Conservation (phyloP, 495 filamentous ascomycete species). For the Penicillium canariense region DNA sequence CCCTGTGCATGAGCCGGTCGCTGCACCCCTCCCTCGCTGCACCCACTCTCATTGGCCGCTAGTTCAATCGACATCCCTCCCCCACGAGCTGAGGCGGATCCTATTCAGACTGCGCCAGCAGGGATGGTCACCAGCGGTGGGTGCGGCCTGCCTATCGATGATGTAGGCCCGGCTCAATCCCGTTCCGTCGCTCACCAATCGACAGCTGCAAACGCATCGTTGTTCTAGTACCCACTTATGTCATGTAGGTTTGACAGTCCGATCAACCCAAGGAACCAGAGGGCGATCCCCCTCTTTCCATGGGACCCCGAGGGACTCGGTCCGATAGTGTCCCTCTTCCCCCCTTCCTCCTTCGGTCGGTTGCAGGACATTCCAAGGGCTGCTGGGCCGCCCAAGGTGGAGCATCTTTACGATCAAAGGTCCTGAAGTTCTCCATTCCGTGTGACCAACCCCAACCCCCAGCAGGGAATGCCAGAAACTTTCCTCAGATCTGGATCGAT, state of each 20-base stretch:
- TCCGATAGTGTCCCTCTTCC: neutral
- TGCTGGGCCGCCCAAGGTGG: neutral
- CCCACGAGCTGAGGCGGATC: neutral
- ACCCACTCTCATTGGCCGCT: neutral
- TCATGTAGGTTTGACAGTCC: conserved; percentile 12
- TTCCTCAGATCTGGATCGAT: conserved; percentile 4
- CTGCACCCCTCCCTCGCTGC: conserved; percentile 1
- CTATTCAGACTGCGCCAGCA: neutral
- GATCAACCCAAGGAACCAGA: neutral
- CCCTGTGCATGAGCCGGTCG: neutral
- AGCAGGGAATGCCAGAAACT: neutral
- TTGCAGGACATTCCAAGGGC: conserved; percentile 2
- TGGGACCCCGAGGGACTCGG: neutral
- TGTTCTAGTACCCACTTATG: neutral
- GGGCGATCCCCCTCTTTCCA: neutral
- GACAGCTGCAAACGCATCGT: neutral
- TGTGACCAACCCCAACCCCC: neutral
- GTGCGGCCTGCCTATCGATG: conserved; percentile 1
- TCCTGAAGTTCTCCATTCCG: neutral
- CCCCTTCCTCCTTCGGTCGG: neutral
- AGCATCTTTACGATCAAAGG: neutral
- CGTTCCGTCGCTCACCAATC: conserved; percentile 2
- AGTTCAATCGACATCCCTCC: neutral
- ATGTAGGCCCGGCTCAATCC: conserved; percentile 8
- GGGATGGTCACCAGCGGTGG: neutral